Percentiles rank a stretch among this genome's conserved stretches.
Conservation (phyloP, 1,284 basidiomycete species). For the Tilletia indica region DNA sequence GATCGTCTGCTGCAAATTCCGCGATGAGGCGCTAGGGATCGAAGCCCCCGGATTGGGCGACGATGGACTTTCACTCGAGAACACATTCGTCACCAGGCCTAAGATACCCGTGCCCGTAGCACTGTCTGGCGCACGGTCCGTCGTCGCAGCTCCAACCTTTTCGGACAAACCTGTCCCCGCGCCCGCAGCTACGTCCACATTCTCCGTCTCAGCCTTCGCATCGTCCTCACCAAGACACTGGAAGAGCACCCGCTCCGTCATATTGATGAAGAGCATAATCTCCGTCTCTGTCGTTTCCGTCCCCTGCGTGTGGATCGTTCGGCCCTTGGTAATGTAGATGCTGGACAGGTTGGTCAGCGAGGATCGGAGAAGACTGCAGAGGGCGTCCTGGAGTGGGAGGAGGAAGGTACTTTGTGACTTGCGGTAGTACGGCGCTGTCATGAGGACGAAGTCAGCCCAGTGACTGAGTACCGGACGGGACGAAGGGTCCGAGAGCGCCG, state of each 20-base stretch:
- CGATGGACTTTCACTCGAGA: conserved; percentile 7
- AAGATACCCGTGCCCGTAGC: conserved; percentile 57
- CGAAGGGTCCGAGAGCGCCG: conserved; percentile 69
- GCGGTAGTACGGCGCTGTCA: conserved; percentile 80
- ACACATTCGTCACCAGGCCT: conserved; percentile 12
- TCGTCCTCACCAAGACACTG: conserved; percentile 27
- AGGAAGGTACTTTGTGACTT: conserved; percentile 68
- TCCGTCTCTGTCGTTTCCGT: conserved; percentile 38
- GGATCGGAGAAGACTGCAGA: conserved; percentile 71
- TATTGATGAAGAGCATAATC: conserved; percentile 37
- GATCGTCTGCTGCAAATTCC: conserved; percentile 9
- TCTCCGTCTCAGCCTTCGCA: background rate
- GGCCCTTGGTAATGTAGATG: conserved; percentile 44
- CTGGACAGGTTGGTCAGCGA: conserved; percentile 63
- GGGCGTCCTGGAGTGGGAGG: conserved; percentile 74
- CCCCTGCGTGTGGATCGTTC: conserved; percentile 1
- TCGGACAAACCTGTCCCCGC: background rate
- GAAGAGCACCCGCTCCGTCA: conserved; percentile 36
- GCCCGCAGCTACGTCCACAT: conserved; percentile 1
- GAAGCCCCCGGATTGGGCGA: background rate
- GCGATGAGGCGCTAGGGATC: background rate
- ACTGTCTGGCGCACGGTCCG: background rate
- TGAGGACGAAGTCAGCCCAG: conserved; percentile 93
- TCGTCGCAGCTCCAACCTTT: background rate
- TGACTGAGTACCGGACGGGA: conserved; percentile 83